A percentile compares a stretch with the other conserved stretches of the same genome.
Conservation (phyloP, 768 basidiomycete species). For the Tricholoma furcatifolium region DNA sequence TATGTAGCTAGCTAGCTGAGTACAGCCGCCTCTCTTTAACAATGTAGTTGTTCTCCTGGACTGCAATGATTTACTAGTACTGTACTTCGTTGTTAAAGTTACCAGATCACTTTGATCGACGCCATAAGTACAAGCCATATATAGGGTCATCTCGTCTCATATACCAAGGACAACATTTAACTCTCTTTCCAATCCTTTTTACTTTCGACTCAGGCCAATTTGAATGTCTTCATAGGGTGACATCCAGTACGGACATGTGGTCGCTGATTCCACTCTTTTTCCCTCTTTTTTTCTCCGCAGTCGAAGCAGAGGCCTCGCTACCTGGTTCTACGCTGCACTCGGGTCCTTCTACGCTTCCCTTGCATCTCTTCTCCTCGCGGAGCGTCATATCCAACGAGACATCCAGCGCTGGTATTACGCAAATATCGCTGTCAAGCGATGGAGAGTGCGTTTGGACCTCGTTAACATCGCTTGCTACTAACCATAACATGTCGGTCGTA, state of each 20-base stretch:
- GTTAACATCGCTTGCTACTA: conserved; percentile 7
- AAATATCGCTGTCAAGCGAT: conserved; percentile 45
- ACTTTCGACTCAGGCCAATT: background rate
- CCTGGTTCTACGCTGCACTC: conserved; percentile 22
- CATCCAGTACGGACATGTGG: conserved; percentile 12
- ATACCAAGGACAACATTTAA: background rate
- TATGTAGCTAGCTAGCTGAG: conserved; percentile 17
- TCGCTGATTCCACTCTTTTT: conserved; percentile 8
- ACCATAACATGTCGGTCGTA: conserved; percentile 1
- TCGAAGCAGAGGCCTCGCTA: conserved; percentile 16
- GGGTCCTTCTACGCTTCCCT: conserved; percentile 29
- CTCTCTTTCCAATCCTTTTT: background rate
- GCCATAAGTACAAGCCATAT: too few species aligned
- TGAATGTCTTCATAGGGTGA: conserved; percentile 14
- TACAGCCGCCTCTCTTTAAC: conserved; percentile 20
- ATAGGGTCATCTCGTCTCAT: too few species aligned
- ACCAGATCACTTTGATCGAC: too few species aligned
- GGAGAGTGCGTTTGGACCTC: conserved; percentile 33
- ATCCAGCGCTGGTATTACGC: conserved; percentile 38
- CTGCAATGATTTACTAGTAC: background rate
- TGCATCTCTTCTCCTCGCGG: conserved; percentile 17
- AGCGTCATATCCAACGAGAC: conserved; percentile 28
- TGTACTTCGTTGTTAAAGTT: too few species aligned
- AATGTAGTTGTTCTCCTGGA: conserved; percentile 16
- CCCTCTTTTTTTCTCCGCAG: conserved; percentile 9